phyloP scores from a whole-genome alignment of 495 filamentous ascomycete genomes.

The Aspergillus incahuasiensis region DNA sequence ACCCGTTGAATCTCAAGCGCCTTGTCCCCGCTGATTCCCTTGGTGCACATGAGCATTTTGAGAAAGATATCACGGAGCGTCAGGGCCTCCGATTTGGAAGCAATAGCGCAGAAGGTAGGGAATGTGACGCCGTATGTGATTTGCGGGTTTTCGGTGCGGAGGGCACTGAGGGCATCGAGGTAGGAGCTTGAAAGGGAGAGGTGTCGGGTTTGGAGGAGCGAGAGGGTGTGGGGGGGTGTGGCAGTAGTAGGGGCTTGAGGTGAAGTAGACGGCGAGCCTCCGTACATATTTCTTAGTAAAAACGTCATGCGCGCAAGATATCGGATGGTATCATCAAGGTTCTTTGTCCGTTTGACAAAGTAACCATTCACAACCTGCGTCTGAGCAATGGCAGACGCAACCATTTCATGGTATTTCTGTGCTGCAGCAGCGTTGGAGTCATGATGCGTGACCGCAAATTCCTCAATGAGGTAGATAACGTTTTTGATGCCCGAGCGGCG shows the following conservation, averaged over 20 bases:
- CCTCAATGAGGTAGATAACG: conserved; percentile 78
- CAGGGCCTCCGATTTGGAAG: conserved; percentile 68
- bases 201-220: conserved; percentile 59
- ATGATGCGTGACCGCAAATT: conserved; percentile 53
- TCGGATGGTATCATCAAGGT: conserved; percentile 74
- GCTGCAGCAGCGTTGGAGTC: conserved; percentile 29
- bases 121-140: conserved; percentile 64
- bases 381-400: conserved; percentile 69
- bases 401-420: conserved; percentile 57
- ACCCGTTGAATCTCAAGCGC: conserved; percentile 72
- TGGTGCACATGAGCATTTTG: conserved; percentile 85
- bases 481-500: conserved; percentile 66
- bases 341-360: conserved; percentile 73
- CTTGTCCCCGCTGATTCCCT: conserved; percentile 74
- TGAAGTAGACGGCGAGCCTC: conserved; percentile 27
- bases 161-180: conserved; percentile 35
- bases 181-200: conserved; percentile 66
- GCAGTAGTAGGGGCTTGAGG: background rate
- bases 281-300: conserved; percentile 62
- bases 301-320: conserved; percentile 75
- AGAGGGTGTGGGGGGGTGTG: conserved; percentile 16
- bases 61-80: conserved; percentile 72
- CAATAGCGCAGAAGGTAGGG: conserved; percentile 63
- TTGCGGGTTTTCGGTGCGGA: conserved; percentile 44
- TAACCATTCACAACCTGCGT: conserved; percentile 80